A percentile compares a stretch with the other conserved stretches of the same genome.
Conservation (phyloP, 2,329 filamentous ascomycete species). For the Parastagonospora nodorum region DNA sequence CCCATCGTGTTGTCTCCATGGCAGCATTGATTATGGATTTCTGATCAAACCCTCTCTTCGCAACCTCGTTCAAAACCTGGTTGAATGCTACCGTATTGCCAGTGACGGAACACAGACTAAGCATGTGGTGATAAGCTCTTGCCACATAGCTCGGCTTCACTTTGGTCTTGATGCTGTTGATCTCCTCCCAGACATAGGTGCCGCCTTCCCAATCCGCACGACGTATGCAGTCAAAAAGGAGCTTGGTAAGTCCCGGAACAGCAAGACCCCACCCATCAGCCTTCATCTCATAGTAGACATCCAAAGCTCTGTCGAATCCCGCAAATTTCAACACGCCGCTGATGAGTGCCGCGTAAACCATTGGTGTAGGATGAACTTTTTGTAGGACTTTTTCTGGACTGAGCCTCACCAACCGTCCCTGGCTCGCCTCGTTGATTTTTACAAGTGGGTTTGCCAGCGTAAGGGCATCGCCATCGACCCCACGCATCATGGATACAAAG, state of each 20-base stretch:
- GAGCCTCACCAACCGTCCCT: slow-evolving; percentile 31
- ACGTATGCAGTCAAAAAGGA: slow-evolving; percentile 50
- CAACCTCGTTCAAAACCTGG: slow-evolving; percentile 35
- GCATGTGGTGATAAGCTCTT: slow-evolving; percentile 39
- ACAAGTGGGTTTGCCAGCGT: slow-evolving; percentile 49
- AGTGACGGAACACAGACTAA: slow-evolving; percentile 38
- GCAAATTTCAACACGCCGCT: slow-evolving; percentile 51
- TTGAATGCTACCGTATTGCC: slow-evolving; percentile 40
- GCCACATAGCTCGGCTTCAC: slow-evolving; percentile 27
- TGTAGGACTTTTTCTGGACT: slow-evolving; percentile 46
- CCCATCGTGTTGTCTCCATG: slow-evolving; percentile 15
- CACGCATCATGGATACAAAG: slow-evolving; percentile 51
- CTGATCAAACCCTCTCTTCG: slow-evolving; percentile 28
- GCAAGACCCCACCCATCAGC: slow-evolving; percentile 54
- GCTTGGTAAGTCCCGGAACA: slow-evolving; percentile 43
- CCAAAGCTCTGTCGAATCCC: slow-evolving; percentile 51
- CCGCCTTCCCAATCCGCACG: slow-evolving; percentile 44
- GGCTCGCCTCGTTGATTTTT: slow-evolving; percentile 39
- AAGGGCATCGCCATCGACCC: slow-evolving; percentile 41
- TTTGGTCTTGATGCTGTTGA: slow-evolving; percentile 38
- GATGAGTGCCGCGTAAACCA: slow-evolving; percentile 51
- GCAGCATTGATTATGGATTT: slow-evolving; percentile 29
- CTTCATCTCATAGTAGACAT: slow-evolving; percentile 50
- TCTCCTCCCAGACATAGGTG: slow-evolving; percentile 50
- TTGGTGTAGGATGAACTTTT: slow-evolving; percentile 50